These are phyloP conservation scores for Fusarium sp. DNA, from an alignment of 2,329 filamentous ascomycete genomes.

Conservation along the genomic window DNA sequence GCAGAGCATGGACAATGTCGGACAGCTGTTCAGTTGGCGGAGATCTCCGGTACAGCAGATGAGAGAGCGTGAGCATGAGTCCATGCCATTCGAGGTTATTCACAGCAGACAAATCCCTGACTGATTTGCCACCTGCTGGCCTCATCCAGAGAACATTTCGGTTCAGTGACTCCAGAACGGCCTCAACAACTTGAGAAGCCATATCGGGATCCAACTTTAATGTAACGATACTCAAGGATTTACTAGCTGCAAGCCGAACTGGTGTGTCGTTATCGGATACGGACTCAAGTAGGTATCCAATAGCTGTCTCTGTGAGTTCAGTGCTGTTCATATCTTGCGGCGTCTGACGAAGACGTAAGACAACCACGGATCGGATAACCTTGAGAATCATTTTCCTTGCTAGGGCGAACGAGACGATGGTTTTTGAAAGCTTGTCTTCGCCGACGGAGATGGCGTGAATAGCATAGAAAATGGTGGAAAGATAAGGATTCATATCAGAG, in stretches of 20 bases:
- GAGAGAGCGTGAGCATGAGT: conserved; percentile 84
- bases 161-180: conserved; percentile 76
- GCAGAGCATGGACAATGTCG: conserved; percentile 77
- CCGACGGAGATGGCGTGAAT: conserved; percentile 67
- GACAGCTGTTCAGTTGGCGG: conserved; percentile 75
- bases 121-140: conserved; percentile 50
- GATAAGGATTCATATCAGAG: conserved; percentile 74
- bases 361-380: conserved; percentile 77
- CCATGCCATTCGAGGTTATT: conserved; percentile 92
- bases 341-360: conserved; percentile 68
- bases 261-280: conserved; percentile 90
- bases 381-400: conserved; percentile 87
- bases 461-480: conserved; percentile 71
- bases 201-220: conserved; percentile 81
- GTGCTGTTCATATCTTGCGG: conserved; percentile 53
- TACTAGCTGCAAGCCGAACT: conserved; percentile 89
- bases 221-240: conserved; percentile 87
- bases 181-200: conserved; percentile 87
- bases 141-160: conserved; percentile 65
- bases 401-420: conserved; percentile 76
- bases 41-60: conserved; percentile 85
- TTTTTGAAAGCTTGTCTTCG: conserved; percentile 57
- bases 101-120: conserved; percentile 75
- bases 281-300: conserved; percentile 81
- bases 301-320: conserved; percentile 77